phyloP scores from a whole-genome alignment of 2,329 filamentous ascomycete species.

The Trichoderma sp. region DNA sequence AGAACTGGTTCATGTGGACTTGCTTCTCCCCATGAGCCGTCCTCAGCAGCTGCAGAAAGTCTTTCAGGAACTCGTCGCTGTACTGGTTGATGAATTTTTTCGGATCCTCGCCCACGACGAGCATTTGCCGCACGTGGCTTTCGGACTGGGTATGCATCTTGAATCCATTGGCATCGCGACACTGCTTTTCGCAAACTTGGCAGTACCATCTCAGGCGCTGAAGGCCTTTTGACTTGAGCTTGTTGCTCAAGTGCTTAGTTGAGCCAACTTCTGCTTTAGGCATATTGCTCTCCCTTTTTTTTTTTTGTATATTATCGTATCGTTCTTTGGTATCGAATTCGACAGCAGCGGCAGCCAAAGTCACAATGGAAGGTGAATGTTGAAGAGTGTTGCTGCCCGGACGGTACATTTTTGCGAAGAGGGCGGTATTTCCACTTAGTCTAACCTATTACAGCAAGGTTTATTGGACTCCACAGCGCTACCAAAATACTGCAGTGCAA shows the following conservation, averaged over 20 bases:
- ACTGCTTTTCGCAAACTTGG: constrained; percentile 65
- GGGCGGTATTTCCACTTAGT: no score
- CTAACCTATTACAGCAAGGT: no score
- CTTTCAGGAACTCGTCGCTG: constrained; percentile 73
- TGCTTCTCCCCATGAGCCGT: constrained; percentile 89
- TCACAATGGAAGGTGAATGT: not conserved
- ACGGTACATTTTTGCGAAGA: no score
- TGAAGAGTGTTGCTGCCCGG: no score
- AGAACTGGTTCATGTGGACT: constrained; percentile 87
- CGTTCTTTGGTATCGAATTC: not conserved
- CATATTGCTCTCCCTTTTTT: constrained; percentile 58
- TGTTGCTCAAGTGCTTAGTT: constrained; percentile 86
- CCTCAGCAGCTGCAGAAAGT: constrained; percentile 73
- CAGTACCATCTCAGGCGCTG: constrained; percentile 92
- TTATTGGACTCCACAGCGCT: no score
- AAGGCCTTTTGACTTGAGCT: constrained; percentile 76
- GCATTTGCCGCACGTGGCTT: constrained; percentile 83
- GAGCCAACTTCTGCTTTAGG: constrained; percentile 87
- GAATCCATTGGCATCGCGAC: constrained; percentile 83
- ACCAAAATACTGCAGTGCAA: no score
- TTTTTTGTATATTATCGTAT: constrained; percentile 18
- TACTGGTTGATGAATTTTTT: constrained; percentile 80
- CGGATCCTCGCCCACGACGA: constrained; percentile 81
- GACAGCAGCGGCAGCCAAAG: not conserved
- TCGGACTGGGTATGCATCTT: constrained; percentile 85